phyloP scores from a whole-genome alignment of 257 asterid genomes.

The Solanum ahanhuiri region DNA sequence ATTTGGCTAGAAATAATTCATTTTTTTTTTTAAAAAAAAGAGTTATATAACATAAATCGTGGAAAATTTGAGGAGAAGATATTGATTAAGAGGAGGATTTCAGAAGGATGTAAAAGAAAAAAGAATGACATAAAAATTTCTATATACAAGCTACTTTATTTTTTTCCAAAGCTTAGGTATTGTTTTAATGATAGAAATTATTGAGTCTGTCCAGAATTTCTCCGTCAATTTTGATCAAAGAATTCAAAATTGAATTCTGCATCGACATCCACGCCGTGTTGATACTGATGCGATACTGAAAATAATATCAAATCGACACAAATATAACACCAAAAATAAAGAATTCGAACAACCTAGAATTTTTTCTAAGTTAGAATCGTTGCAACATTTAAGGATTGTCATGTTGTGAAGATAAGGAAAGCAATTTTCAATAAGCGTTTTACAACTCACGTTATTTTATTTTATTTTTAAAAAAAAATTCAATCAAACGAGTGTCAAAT shows the following conservation, averaged over 20 bases:
- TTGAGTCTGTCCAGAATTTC: background rate
- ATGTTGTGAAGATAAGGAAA: background rate
- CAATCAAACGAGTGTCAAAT: background rate
- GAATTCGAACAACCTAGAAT: background rate
- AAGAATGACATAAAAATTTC: background rate
- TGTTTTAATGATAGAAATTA: background rate
- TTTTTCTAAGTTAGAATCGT: background rate
- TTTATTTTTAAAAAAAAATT: background rate
- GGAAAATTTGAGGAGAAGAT: background rate
- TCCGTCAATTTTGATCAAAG: background rate
- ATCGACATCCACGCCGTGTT: background rate
- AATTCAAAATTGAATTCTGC: background rate
- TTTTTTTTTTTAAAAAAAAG: no score
- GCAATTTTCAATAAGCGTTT: background rate
- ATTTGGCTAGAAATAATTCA: no score
- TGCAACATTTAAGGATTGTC: background rate
- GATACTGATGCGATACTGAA: rapidly evolving
- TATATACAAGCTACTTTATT: background rate
- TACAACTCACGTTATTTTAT: background rate
- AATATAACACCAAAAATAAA: background rate
- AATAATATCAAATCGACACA: background rate
- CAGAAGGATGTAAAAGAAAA: background rate
- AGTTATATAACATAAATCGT: no score
- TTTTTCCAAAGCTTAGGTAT: background rate
- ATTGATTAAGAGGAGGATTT: background rate